phyloP scores from a whole-genome alignment of 306 rosid species.

The Lathyrus oleraceus region DNA sequence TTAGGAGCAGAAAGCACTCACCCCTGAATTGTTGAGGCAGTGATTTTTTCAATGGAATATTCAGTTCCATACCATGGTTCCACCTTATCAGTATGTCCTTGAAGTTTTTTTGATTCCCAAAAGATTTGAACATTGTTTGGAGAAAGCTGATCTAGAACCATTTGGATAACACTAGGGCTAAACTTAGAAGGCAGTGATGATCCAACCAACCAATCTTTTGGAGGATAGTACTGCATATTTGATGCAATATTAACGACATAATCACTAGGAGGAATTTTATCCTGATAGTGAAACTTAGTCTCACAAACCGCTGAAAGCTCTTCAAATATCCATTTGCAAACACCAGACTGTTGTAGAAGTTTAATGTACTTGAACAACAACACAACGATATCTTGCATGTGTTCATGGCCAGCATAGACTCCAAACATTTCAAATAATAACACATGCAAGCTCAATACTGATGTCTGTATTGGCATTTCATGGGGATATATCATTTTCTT shows the following conservation, averaged over 20 bases:
- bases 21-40: constrained; percentile 65
- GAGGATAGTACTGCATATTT: constrained; percentile 88
- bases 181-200: constrained; percentile 77
- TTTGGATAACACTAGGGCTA: constrained; percentile 57
- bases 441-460: constrained; percentile 36
- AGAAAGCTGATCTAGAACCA: constrained; percentile 76
- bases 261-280: constrained; percentile 71
- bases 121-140: constrained; percentile 76
- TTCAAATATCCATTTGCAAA: too few relatives aligned
- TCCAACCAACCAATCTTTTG: constrained; percentile 81
- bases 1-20: too few relatives aligned
- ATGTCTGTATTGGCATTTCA: constrained; percentile 35
- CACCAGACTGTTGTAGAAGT: too few relatives aligned
- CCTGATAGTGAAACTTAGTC: too few relatives aligned
- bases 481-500: constrained; percentile 41
- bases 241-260: constrained; percentile 67
- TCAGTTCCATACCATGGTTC: constrained; percentile 98
- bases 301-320: too few relatives aligned
- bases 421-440: constrained; percentile 41
- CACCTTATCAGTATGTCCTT: constrained; percentile 65
- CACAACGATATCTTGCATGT: too few relatives aligned
- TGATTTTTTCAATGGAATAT: constrained; percentile 66
- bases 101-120: constrained; percentile 84
- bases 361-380: too few relatives aligned
- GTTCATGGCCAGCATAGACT: constrained; percentile 46